Evolutionary conservation across 192 early-diverging fungal genomes (phyloP).

Genomic region (Linnemannia zychae): DNA sequence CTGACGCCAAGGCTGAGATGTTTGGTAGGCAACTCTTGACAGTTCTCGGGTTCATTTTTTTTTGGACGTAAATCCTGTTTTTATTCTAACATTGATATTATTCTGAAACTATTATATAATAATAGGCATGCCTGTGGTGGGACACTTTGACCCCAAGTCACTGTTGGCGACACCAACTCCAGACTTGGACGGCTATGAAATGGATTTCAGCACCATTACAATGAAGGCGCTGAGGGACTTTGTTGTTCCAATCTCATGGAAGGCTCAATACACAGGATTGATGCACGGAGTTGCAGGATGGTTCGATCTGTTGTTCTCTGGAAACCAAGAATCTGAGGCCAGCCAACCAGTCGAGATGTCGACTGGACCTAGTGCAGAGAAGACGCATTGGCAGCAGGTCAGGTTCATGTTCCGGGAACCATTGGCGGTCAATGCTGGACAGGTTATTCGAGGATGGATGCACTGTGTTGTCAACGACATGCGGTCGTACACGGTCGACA

Average conservation of each 20-base stretch:
- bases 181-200: constrained; percentile 62
- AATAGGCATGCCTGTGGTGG: constrained; percentile 89
- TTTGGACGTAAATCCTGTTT: constrained; percentile 28
- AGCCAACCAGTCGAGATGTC: constrained; percentile 83
- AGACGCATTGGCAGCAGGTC: constrained; percentile 99
- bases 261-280: constrained; percentile 85
- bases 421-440: constrained; percentile 93
- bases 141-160: constrained; percentile 88
- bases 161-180: constrained; percentile 76
- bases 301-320: constrained; percentile 93
- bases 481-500: constrained; percentile 90
- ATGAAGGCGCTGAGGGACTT: constrained; percentile 86
- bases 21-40: constrained; percentile 69
- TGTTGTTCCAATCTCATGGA: constrained; percentile 87
- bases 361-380: constrained; percentile 86
- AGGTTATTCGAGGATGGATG: constrained; percentile 88
- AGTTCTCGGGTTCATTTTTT: neutral
- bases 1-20: constrained; percentile 90
- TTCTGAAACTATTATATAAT: constrained; percentile 6
- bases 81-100: constrained; percentile 1
- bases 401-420: constrained; percentile 95
- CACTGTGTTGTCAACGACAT: constrained; percentile 90
- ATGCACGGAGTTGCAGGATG: constrained; percentile 97
- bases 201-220: constrained; percentile 91
- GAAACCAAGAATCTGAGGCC: constrained; percentile 59